Evolutionary conservation across 768 basidiomycete species (phyloP).

Genomic region (Boletus rubescentipes): DNA sequence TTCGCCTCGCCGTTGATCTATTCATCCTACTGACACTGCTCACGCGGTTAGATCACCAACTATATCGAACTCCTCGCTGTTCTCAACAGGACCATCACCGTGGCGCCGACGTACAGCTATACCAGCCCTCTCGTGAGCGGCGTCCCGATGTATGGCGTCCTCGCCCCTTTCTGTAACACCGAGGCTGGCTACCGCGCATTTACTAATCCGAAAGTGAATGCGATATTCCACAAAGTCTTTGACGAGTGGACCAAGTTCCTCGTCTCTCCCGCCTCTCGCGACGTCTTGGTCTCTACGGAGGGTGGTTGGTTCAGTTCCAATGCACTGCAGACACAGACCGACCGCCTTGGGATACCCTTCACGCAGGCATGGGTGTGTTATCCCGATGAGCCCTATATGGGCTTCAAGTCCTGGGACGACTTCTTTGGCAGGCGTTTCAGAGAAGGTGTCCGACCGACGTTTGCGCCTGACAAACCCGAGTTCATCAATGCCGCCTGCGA

Average conservation of each 20-base stretch:
- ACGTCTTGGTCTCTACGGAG: constrained; percentile 38
- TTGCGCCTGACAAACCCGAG: constrained; percentile 21
- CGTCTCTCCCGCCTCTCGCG: constrained; percentile 39
- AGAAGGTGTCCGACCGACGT: constrained; percentile 41
- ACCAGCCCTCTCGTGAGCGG: constrained; percentile 26
- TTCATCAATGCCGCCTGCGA: constrained; percentile 56
- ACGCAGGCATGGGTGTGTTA: constrained; percentile 42
- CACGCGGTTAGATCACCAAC: neutral
- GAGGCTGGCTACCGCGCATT: constrained; percentile 23
- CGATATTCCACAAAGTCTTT: constrained; percentile 46
- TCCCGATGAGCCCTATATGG: constrained; percentile 40
- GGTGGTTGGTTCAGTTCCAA: constrained; percentile 49
- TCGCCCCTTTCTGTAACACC: constrained; percentile 25
- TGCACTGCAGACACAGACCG: constrained; percentile 26
- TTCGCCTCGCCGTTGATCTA: neutral
- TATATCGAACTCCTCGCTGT: constrained; percentile 6
- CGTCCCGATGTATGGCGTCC: constrained; percentile 22
- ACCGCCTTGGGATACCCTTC: constrained; percentile 31
- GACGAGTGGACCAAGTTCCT: constrained; percentile 51
- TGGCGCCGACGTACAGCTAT: constrained; percentile 16
- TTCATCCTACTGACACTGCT: neutral
- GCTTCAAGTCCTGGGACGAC: constrained; percentile 51
- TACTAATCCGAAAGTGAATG: constrained; percentile 42
- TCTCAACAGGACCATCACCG: constrained; percentile 16
- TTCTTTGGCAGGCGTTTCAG: constrained; percentile 52